Percentiles rank a stretch among this genome's conserved stretches.
Conservation (phyloP, 1,284 basidiomycete genomes). For the Cutaneotrichosporon mucoides region DNA sequence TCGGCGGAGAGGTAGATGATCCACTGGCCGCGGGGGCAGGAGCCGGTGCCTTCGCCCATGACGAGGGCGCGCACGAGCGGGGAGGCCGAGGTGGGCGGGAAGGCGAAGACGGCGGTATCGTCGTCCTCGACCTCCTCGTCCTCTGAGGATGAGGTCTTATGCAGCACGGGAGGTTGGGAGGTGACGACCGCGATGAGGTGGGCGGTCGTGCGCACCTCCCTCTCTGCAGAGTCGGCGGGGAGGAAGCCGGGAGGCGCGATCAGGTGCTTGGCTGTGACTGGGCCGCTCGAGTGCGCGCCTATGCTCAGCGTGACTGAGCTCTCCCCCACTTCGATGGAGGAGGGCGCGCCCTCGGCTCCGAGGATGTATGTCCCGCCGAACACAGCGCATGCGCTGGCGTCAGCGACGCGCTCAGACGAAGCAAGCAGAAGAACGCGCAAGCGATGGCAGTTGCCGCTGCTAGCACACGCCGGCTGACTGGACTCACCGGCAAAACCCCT, state of each 20-base stretch:
- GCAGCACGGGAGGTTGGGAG: slow-evolving; percentile 32
- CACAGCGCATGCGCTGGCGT: slow-evolving; percentile 69
- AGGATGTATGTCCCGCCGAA: slow-evolving; percentile 80
- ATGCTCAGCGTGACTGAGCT: slow-evolving; percentile 49
- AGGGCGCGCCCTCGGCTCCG: slow-evolving; percentile 44
- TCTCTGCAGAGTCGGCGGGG: slow-evolving; percentile 7
- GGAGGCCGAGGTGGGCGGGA: slow-evolving; percentile 65
- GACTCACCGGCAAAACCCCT: slow-evolving; percentile 71
- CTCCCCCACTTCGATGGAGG: slow-evolving; percentile 11
- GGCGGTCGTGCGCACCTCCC: slow-evolving; percentile 42
- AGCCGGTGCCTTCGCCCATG: slow-evolving; percentile 78
- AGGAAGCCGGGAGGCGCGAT: slow-evolving; percentile 53
- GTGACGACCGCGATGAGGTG: slow-evolving; percentile 68
- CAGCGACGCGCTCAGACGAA: background rate
- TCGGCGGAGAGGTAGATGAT: slow-evolving; percentile 47
- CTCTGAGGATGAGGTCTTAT: slow-evolving; percentile 7
- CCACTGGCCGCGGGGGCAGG: slow-evolving; percentile 80
- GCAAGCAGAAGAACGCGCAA: too few species aligned
- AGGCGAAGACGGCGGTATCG: slow-evolving; percentile 72
- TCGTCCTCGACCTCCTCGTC: slow-evolving; percentile 43
- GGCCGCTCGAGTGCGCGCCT: slow-evolving; percentile 54
- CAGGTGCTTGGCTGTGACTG: slow-evolving; percentile 53
- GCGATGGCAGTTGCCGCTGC: too few species aligned
- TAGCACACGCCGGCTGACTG: too few species aligned
- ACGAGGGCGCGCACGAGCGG: slow-evolving; percentile 65